Evolutionary conservation across 1,284 basidiomycete genomes (phyloP).

Genomic region (Trichosporon coremiiforme): DNA sequence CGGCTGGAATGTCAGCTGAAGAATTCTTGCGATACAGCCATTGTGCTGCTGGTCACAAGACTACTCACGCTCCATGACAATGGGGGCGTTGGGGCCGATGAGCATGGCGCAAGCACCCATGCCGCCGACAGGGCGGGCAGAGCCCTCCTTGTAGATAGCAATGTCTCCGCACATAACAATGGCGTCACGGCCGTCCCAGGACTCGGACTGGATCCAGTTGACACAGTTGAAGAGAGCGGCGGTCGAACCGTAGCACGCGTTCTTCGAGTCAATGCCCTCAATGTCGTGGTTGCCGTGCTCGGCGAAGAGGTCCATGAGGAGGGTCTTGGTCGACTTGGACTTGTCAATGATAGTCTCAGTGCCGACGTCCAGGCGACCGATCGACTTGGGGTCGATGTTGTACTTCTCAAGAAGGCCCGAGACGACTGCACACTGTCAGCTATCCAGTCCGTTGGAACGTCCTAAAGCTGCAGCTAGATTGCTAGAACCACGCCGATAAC

Average conservation of each 20-base stretch:
- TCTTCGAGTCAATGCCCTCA: slow-evolving; percentile 98
- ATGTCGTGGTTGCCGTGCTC: slow-evolving; percentile 88
- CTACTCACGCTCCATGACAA: slow-evolving; percentile 89
- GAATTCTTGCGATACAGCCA: neutral
- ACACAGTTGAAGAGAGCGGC: slow-evolving; percentile 97
- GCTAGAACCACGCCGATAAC: neutral
- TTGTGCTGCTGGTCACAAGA: neutral
- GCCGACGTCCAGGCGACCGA: slow-evolving; percentile 96
- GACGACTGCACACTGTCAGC: slow-evolving; percentile 64
- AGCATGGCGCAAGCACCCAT: slow-evolving; percentile 94
- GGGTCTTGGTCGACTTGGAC: slow-evolving; percentile 97
- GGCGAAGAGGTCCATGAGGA: slow-evolving; percentile 96
- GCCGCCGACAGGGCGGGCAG: slow-evolving; percentile 92
- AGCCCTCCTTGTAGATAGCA: slow-evolving; percentile 95
- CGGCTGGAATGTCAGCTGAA: slow-evolving; percentile 63
- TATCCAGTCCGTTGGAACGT: neutral
- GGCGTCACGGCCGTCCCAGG: slow-evolving; percentile 97
- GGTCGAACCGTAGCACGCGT: slow-evolving; percentile 98
- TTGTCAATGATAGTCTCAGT: slow-evolving; percentile 99
- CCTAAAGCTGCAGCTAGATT: neutral
- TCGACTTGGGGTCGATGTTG: slow-evolving; percentile 92
- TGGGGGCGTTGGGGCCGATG: slow-evolving; percentile 92
- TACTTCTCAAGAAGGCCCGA: slow-evolving; percentile 87
- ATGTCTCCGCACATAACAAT: slow-evolving; percentile 98
- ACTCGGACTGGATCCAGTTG: slow-evolving; percentile 94